phyloP scores from a whole-genome alignment of 805 yeast species.

The Crinitomyces ghanaensis region DNA sequence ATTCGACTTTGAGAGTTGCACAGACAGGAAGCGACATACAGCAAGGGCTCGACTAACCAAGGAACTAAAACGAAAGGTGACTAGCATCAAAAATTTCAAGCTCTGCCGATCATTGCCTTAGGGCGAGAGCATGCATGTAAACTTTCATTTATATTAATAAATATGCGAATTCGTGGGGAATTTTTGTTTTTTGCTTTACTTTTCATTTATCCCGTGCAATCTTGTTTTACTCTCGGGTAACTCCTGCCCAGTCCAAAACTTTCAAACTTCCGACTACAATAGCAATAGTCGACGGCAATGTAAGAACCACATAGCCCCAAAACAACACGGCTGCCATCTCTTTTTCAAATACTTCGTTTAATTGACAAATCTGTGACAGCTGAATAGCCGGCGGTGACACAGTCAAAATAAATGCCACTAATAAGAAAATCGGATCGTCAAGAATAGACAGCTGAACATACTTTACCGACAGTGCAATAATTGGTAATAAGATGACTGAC shows the following conservation, averaged over 20 bases:
- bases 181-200: too few species aligned
- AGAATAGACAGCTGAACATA: conserved; percentile 36
- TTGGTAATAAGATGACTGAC: conserved; percentile 40
- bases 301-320: conserved; percentile 54
- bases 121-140: too few species aligned
- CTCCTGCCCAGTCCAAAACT: conserved; percentile 42
- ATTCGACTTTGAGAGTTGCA: too few species aligned
- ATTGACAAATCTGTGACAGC: conserved; percentile 51
- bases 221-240: conserved; percentile 10
- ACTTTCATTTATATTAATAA: too few species aligned
- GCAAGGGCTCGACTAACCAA: too few species aligned
- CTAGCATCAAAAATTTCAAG: too few species aligned
- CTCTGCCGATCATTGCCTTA: too few species aligned
- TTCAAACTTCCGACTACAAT: conserved; percentile 44
- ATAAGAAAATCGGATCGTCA: conserved; percentile 48
- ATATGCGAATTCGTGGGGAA: too few species aligned
- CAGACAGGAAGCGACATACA: too few species aligned
- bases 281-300: conserved; percentile 46
- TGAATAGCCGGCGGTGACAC: conserved; percentile 61
- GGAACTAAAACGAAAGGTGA: too few species aligned
- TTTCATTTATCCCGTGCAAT: too few species aligned
- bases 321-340: conserved; percentile 58
- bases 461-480: conserved; percentile 41
- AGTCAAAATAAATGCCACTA: conserved; percentile 47
- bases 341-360: conserved; percentile 46